A percentile compares a stretch with the other conserved stretches of the same genome.
phyloP scores from a whole-genome alignment of 169 alveolate genomes.

The Amoebophrya sp. region DNA sequence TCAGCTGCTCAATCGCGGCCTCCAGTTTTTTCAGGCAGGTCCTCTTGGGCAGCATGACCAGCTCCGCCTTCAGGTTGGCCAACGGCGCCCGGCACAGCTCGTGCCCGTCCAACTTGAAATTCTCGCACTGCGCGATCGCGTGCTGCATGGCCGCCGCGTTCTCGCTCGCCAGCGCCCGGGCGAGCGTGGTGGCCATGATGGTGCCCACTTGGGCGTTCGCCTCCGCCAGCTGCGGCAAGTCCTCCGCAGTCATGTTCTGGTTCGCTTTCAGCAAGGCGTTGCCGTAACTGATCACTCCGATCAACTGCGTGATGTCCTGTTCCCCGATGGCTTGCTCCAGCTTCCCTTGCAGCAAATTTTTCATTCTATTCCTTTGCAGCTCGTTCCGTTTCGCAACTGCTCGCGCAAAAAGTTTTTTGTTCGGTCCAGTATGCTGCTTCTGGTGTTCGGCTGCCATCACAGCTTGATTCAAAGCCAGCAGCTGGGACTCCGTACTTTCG shows the following conservation, averaged over 20 bases:
- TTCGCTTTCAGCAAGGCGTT: background rate
- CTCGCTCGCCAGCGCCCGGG: background rate
- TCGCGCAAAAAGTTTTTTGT: too few species aligned
- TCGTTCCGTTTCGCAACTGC: too few species aligned
- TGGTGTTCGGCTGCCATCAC: background rate
- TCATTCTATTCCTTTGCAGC: too few species aligned
- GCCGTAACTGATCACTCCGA: slow-evolving; percentile 1
- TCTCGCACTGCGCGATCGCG: background rate
- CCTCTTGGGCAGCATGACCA: background rate
- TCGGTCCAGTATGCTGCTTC: background rate
- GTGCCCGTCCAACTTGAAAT: background rate
- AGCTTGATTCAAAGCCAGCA: background rate
- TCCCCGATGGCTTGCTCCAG: background rate
- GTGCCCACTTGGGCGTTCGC: background rate
- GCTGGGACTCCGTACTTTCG: too few species aligned
- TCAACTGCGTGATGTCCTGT: background rate
- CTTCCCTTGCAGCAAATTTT: too few species aligned
- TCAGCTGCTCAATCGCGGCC: too few species aligned
- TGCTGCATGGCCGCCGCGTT: background rate
- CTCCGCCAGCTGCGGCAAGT: background rate
- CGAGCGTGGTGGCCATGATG: background rate
- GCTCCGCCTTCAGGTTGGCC: background rate
- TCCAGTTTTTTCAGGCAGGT: background rate
- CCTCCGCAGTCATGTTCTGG: background rate
- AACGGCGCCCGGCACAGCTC: background rate